phyloP scores from a whole-genome alignment of 1,139 yeast genomes.

The Geotrichum klebahnii region DNA sequence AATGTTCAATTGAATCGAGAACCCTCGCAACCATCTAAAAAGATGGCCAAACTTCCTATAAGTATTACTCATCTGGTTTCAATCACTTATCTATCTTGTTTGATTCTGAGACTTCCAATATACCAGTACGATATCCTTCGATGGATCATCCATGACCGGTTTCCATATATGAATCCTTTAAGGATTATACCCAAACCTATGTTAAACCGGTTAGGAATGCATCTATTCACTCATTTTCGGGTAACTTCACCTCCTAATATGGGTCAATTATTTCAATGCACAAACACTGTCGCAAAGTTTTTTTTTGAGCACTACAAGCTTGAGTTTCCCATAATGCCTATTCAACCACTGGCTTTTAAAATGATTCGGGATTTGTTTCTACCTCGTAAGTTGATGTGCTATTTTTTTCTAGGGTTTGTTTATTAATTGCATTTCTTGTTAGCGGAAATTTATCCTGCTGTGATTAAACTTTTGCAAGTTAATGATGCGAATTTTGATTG shows the following conservation, averaged over 20 bases:
- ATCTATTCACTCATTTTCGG: neutral
- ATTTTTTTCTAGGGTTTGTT: conserved; percentile 16
- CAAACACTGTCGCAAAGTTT: conserved; percentile 19
- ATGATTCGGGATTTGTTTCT: conserved; percentile 34
- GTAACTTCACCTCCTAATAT: neutral
- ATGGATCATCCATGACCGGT: conserved; percentile 33
- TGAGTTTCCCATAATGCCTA: conserved; percentile 27
- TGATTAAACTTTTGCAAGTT: neutral
- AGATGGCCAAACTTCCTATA: neutral
- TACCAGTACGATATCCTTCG: conserved; percentile 34
- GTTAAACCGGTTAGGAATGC: conserved; percentile 4
- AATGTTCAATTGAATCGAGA: neutral
- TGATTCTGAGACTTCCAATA: conserved; percentile 32
- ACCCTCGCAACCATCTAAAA: neutral
- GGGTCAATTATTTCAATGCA: conserved; percentile 16
- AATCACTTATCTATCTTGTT: conserved; percentile 34
- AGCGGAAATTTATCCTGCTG: conserved; percentile 32
- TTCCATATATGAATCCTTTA: conserved; percentile 33
- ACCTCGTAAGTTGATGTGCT: conserved; percentile 29
- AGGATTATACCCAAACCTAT: conserved; percentile 26
- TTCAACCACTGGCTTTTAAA: conserved; percentile 32
- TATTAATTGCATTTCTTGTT: neutral
- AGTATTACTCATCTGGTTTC: conserved; percentile 24
- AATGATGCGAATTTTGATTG: neutral
- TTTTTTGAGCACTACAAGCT: conserved; percentile 23